Percentiles rank a stretch among this genome's conserved stretches.
Conservation (phyloP, 179 eudicot species). For the Monotropa hypopitys region DNA sequence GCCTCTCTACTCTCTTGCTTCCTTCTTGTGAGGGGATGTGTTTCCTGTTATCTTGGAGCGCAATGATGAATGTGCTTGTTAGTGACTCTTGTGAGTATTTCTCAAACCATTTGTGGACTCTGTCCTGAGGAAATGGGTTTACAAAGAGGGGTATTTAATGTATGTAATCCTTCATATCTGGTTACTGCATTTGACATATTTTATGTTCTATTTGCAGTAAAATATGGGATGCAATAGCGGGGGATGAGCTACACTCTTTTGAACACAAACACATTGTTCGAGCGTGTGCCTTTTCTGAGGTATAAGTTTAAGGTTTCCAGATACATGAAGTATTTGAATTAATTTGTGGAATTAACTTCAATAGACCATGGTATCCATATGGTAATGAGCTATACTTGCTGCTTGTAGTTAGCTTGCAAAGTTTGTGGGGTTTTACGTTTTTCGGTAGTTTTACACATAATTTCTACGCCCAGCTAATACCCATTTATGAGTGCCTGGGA, state of each 20-base stretch:
- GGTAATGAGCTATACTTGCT: not conserved
- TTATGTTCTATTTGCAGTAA: constrained; percentile 38
- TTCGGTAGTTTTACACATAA: not conserved
- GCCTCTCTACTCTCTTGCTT: not conserved
- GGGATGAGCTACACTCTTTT: constrained; percentile 86
- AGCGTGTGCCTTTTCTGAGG: constrained; percentile 91
- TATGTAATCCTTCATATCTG: not conserved
- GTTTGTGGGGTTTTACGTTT: not conserved
- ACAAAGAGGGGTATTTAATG: not conserved
- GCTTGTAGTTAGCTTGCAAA: not conserved
- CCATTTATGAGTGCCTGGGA: no score
- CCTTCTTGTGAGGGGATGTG: not conserved
- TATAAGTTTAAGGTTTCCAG: constrained; percentile 6
- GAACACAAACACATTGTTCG: constrained; percentile 98
- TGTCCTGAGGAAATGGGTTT: not conserved
- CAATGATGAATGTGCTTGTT: not conserved
- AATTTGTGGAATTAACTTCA: not conserved
- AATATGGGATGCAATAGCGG: constrained; percentile 94
- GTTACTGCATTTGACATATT: not conserved
- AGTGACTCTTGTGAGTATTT: not conserved
- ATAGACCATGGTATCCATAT: not conserved
- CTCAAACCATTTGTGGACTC: not conserved
- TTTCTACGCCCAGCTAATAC: no score
- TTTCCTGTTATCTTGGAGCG: not conserved
- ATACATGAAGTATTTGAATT: not conserved